Conservation (phyloP, 306 rosid species). For the Vicia faba region DNA sequence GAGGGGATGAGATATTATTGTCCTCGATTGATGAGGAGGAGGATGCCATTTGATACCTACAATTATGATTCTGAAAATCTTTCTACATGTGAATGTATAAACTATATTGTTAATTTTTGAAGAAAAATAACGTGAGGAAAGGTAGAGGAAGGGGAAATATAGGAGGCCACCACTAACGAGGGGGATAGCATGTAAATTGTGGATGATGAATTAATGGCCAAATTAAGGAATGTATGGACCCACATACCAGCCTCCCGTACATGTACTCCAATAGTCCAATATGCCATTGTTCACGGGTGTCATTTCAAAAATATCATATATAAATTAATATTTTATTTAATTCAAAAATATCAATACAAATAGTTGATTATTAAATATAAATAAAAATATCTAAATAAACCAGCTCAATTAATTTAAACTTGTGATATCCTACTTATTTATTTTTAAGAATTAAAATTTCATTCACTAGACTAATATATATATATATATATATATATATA, state of each 20-base stretch:
- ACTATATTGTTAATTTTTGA: neutral
- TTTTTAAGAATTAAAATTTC: no score
- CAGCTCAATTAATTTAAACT: no score
- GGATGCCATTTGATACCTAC: slow-evolving; percentile 1
- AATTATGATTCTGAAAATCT: neutral
- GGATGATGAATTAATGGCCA: neutral
- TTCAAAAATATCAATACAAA: no score
- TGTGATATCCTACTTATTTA: no score
- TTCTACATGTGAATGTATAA: neutral
- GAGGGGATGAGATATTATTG: slow-evolving; percentile 43
- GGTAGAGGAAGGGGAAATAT: neutral
- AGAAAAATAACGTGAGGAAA: neutral
- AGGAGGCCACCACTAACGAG: neutral
- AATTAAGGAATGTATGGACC: slow-evolving; percentile 4
- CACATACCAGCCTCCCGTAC: neutral
- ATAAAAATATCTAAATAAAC: no score
- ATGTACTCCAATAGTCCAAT: slow-evolving; percentile 4
- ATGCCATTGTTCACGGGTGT: neutral
- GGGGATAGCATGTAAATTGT: neutral
- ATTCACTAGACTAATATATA: no score
- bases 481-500: no score
- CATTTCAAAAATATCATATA: no score
- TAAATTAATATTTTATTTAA: no score
- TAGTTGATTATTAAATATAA: no score
- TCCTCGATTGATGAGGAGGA: slow-evolving; percentile 24